Conservation (phyloP, 164 flowering plant genomes). For the Cinnamomum chago region DNA sequence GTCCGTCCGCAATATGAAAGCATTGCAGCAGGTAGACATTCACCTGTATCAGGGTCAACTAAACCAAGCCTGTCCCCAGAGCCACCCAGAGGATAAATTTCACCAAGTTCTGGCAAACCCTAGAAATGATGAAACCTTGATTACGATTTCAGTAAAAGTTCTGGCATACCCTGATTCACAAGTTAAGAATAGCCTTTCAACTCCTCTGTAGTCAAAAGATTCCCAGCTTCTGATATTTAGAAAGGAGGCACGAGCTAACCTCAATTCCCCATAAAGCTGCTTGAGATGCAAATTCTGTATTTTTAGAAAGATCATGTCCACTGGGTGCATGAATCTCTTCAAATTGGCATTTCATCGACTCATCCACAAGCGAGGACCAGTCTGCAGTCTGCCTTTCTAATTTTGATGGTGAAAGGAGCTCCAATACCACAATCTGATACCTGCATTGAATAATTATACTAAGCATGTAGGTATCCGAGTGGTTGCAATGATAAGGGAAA, state of each 20-base stretch:
- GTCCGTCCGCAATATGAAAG: slow-evolving; percentile 95
- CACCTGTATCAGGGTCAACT: slow-evolving; percentile 82
- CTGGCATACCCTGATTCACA: neutral
- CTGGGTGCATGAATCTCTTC: slow-evolving; percentile 71
- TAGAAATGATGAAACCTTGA: slow-evolving; percentile 34
- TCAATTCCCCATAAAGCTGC: slow-evolving; percentile 98
- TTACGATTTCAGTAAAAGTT: slow-evolving; percentile 20
- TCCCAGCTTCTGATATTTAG: neutral
- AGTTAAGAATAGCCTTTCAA: neutral
- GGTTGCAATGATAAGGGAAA: no score
- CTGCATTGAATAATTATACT: slow-evolving; percentile 33
- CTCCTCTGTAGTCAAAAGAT: neutral
- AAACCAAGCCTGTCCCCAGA: slow-evolving; percentile 96
- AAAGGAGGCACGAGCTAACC: slow-evolving; percentile 41
- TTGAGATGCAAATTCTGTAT: slow-evolving; percentile 83
- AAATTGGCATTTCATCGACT: slow-evolving; percentile 36
- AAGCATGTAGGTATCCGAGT: neutral
- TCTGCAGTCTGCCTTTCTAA: slow-evolving; percentile 23
- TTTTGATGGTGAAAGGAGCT: slow-evolving; percentile 61
- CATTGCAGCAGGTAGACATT: slow-evolving; percentile 99
- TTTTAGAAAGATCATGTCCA: slow-evolving; percentile 70
- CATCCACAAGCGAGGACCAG: slow-evolving; percentile 36
- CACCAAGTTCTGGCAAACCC: slow-evolving; percentile 94
- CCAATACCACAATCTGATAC: slow-evolving; percentile 71
- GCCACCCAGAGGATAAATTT: slow-evolving; percentile 97